Conservation (phyloP, 371 early-diverging fungal species). For the Circinella minor region DNA sequence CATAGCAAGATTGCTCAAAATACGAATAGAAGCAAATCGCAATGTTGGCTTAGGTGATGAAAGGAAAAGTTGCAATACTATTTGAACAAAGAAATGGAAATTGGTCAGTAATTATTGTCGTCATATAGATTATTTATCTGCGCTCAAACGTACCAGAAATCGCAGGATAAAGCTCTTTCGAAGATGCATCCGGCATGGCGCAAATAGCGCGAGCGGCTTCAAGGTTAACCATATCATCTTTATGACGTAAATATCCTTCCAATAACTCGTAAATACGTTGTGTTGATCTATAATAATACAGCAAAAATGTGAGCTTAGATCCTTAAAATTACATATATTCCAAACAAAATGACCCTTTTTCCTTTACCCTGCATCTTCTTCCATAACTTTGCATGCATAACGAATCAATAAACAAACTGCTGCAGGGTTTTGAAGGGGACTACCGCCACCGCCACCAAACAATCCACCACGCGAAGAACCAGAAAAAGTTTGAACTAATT, state of each 20-base stretch:
- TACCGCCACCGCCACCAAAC: conserved; percentile 51
- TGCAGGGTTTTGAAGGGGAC: conserved; percentile 79
- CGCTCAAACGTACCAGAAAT: conserved; percentile 67
- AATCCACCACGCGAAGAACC: conserved; percentile 54
- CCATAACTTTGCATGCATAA: conserved; percentile 93
- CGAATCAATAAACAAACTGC: conserved; percentile 94
- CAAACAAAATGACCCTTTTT: too few species aligned
- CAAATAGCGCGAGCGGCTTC: conserved; percentile 99
- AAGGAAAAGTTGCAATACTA: conserved; percentile 90
- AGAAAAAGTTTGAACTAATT: conserved; percentile 90
- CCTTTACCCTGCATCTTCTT: conserved; percentile 75
- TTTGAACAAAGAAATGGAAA: too few species aligned
- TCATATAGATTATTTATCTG: neutral
- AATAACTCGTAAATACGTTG: conserved; percentile 81
- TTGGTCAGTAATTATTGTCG: neutral
- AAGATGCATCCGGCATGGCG: conserved; percentile 80
- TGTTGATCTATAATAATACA: conserved; percentile 54
- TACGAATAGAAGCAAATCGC: conserved; percentile 96
- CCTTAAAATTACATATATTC: too few species aligned
- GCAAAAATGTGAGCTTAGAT: too few species aligned
- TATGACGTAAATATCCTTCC: conserved; percentile 91
- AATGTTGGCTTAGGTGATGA: conserved; percentile 91
- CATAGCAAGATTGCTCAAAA: conserved; percentile 90
- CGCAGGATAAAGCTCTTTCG: conserved; percentile 90
- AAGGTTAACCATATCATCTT: conserved; percentile 95